Percentiles rank a stretch among this genome's conserved stretches.
Evolutionary conservation across 2,329 filamentous ascomycete species (phyloP).

Genomic region (Nigrospora oryzae): DNA sequence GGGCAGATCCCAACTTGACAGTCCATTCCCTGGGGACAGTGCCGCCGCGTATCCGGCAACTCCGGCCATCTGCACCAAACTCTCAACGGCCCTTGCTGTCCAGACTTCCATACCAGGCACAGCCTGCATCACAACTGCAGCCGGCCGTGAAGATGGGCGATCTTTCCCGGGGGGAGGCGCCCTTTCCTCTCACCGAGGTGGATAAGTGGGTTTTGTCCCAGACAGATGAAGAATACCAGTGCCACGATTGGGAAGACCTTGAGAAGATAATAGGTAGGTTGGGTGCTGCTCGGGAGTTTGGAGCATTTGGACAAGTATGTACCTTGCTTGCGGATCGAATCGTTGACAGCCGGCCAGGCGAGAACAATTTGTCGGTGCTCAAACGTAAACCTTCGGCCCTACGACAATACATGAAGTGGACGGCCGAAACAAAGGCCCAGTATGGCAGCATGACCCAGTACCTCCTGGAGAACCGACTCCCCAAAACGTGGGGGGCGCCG

Average conservation of each 20-base stretch:
- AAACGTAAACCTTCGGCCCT: slow-evolving; percentile 76
- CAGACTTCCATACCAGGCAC: no score
- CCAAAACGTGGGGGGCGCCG: slow-evolving; percentile 53
- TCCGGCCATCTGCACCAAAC: background rate
- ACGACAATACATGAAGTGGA: slow-evolving; percentile 72
- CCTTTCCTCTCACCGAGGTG: slow-evolving; percentile 51
- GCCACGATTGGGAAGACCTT: slow-evolving; percentile 67
- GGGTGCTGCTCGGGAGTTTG: background rate
- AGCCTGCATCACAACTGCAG: no score
- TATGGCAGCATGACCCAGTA: slow-evolving; percentile 78
- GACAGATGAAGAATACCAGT: slow-evolving; percentile 62
- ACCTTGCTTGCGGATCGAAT: background rate
- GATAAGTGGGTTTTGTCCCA: slow-evolving; percentile 51
- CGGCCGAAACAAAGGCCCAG: slow-evolving; percentile 55
- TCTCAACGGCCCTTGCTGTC: background rate
- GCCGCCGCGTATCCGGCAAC: no score
- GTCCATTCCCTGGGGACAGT: no score
- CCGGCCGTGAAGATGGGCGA: slow-evolving; percentile 28
- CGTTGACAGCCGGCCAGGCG: slow-evolving; percentile 7
- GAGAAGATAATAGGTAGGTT: slow-evolving; percentile 54
- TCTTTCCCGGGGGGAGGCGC: slow-evolving; percentile 27
- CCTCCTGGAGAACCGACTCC: slow-evolving; percentile 64
- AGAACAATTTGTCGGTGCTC: slow-evolving; percentile 62
- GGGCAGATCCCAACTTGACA: no score
- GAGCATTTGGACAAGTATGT: background rate